Evolutionary conservation across 2,329 filamentous ascomycete species (phyloP).

Genomic region (Microdochium bolleyi): DNA sequence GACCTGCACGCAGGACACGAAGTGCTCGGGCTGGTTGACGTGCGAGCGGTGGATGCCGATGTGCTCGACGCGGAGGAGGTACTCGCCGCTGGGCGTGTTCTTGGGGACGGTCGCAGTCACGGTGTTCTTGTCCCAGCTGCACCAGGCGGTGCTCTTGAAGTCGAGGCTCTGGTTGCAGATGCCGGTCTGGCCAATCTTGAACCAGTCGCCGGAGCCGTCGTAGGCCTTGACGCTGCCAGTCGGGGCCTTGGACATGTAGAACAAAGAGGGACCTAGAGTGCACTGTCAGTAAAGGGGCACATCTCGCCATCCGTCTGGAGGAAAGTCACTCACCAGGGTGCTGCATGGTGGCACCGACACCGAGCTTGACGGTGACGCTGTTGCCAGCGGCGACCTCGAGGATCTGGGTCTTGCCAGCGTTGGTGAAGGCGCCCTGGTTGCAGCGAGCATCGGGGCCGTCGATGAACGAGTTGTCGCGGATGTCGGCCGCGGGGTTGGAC

Average conservation of each 20-base stretch:
- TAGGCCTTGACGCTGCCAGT: conserved; percentile 12
- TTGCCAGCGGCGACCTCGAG: conserved; percentile 2
- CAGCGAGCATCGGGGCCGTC: conserved; percentile 16
- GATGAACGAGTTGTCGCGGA: conserved; percentile 11
- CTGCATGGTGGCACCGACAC: conserved; percentile 2
- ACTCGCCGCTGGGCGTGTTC: conserved; percentile 22
- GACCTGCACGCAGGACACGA: conserved; percentile 40
- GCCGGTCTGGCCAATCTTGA: conserved; percentile 10
- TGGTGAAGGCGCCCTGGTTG: conserved; percentile 18
- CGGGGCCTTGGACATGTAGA: not conserved
- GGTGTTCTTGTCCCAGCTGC: conserved; percentile 10
- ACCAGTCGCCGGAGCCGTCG: conserved; percentile 18
- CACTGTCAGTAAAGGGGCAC: conserved; percentile 7
- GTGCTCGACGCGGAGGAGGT: conserved; percentile 25
- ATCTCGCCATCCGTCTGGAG: conserved; percentile 11
- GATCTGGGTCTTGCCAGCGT: conserved; percentile 1
- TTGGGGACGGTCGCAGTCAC: conserved; percentile 23
- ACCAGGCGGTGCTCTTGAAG: conserved; percentile 2
- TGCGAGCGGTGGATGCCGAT: conserved; percentile 6
- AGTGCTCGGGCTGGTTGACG: not conserved
- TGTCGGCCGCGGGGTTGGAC: conserved; percentile 12
- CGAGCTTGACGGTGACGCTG: conserved; percentile 1
- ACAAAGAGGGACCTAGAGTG: conserved; percentile 7
- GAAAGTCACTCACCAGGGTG: conserved; percentile 11
- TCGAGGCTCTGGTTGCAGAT: not conserved